Base-by-base conservation (phyloP, 2,329 filamentous ascomycete species). In the Pezicula neosporulosa region DNA sequence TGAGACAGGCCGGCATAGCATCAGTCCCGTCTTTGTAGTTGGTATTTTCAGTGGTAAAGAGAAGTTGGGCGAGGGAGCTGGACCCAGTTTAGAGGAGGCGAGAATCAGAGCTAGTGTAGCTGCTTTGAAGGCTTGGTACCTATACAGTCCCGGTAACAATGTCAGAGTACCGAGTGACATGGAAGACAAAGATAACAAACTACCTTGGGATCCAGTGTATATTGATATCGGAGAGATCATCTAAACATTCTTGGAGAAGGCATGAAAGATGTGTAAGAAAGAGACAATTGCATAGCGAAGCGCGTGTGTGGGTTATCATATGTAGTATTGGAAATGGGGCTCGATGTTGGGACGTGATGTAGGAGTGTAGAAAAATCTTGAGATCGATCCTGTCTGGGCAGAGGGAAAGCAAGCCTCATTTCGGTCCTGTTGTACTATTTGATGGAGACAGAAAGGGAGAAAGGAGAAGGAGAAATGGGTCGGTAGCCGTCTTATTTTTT, bases 31-130 rank as follows among this genome's bases (percentile, higher is more conserved):
- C 15, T 97, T 87, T 65, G 85, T 97, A 28, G 92, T 99, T 13
- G 94, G 93, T 52, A 92, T 99, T 55, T 99, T 88, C 75, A 95
- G 89, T 60, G 94, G 93, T 47, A 77, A 79, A 54, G 92, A 99
- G 68, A 93, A 94, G 78, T 77, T 99, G 39, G 94, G 93, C 50
- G 93, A 99, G 74, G 94, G 86, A n/a, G 80, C 85, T 18, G 94
- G 89, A 21, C 75, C 86, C 45, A 92, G 82, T 69, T 75, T 97
- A 51, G 78, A 90, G 59, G 82, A 90, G 63, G 93, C 89, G 30
- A 83, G 90, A 57, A 78, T 82, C 57, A 82, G 89, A 68, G 94
- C 94, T 18, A 84, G 89, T 36, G 92, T 95, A 64, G 86, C 87
- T 56, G 86, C 91, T 16, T 77, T 99, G 65, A 96, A 96, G 77